These are phyloP conservation scores for Saturnispora bothae DNA, from an alignment of 805 yeast species.

Conservation along the genomic window DNA sequence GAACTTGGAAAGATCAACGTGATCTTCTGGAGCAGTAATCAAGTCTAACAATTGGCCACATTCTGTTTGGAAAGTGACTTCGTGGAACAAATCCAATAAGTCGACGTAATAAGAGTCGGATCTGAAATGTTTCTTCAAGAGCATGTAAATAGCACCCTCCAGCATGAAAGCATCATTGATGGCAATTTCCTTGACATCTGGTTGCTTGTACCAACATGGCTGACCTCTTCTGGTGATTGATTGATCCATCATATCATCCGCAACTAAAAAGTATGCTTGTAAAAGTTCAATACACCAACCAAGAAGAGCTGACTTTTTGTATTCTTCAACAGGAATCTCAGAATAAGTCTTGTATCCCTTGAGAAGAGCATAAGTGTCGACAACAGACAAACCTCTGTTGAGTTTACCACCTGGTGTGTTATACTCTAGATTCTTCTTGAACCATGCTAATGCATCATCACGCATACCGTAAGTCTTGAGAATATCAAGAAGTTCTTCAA, in stretches of 20 bases:
- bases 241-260: conserved; percentile 97
- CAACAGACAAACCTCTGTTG: conserved; percentile 91
- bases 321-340: conserved; percentile 57
- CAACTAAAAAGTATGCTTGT: conserved; percentile 94
- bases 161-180: conserved; percentile 96
- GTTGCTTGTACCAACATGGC: conserved; percentile 89
- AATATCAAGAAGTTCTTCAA: conserved; percentile 58
- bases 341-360: conserved; percentile 47
- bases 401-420: conserved; percentile 95
- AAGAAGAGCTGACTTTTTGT: conserved; percentile 72
- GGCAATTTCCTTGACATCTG: conserved; percentile 82
- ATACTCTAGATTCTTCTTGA: conserved; percentile 57
- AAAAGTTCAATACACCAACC: conserved; percentile 95
- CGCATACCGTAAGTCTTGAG: conserved; percentile 70
- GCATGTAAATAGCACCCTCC: conserved; percentile 84
- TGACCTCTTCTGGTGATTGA: conserved; percentile 97
- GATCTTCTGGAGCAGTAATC: conserved; percentile 95
- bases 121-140: conserved; percentile 83
- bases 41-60: conserved; percentile 92
- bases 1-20: conserved; percentile 80
- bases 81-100: conserved; percentile 88
- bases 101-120: conserved; percentile 77
- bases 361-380: conserved; percentile 81
- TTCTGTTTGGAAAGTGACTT: conserved; percentile 95
- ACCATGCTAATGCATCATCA: conserved; percentile 79